These are phyloP conservation scores for Neurospora sp. DNA, from an alignment of 495 filamentous ascomycete species.

Conservation along the genomic window DNA sequence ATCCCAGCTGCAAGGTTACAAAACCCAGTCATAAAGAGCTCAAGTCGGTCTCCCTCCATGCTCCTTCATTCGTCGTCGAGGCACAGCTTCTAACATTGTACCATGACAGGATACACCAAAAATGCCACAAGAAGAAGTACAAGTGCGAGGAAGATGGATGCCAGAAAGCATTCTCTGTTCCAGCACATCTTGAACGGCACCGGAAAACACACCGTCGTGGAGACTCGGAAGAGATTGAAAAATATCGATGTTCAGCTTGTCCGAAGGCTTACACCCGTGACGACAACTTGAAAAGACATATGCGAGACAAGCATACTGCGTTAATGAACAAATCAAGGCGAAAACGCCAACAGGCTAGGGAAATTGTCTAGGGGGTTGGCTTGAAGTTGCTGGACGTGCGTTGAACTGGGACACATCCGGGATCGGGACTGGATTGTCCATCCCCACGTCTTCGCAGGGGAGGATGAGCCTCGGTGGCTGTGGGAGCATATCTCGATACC, in stretches of 20 bases:
- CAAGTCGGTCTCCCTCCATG: not conserved
- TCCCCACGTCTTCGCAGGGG: not conserved
- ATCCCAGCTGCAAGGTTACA: not conserved
- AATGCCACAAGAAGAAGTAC: not conserved
- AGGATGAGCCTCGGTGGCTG: not conserved
- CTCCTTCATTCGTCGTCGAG: not conserved
- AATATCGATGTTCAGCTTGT: not conserved
- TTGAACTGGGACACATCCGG: not conserved
- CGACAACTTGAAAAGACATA: not conserved
- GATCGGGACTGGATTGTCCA: not conserved
- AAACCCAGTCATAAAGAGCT: not conserved
- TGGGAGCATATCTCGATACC: not conserved
- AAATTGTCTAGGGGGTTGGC: not conserved
- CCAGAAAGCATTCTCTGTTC: not conserved
- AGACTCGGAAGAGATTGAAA: not conserved
- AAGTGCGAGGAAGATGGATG: not conserved
- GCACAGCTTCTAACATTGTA: not conserved
- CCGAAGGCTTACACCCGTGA: not conserved
- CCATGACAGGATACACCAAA: not conserved
- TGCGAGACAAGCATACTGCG: not conserved
- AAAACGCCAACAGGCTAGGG: not conserved
- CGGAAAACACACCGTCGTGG: not conserved
- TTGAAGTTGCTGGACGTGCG: not conserved
- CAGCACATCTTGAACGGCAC: not conserved
- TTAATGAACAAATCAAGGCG: not conserved